A percentile compares a stretch with the other conserved stretches of the same genome.
Conservation (phyloP, 352 stramenopile genomes). For the Globisporangium cylindrosporum region DNA sequence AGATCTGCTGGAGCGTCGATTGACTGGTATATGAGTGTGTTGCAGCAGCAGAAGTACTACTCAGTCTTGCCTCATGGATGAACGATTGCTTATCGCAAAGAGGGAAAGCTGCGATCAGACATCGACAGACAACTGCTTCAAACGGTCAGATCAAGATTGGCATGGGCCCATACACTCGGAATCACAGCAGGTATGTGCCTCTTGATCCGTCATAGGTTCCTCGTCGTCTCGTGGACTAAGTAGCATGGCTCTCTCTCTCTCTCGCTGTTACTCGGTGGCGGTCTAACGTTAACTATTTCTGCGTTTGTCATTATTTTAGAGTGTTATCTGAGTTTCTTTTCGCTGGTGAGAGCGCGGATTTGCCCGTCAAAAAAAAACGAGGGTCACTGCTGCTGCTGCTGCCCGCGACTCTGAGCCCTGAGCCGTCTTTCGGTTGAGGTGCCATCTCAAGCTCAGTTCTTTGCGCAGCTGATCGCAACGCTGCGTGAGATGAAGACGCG, state of each 20-base stretch:
- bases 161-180: background rate
- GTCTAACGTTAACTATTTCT: background rate
- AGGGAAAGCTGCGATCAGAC: background rate
- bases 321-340: background rate
- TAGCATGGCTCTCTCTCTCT: background rate
- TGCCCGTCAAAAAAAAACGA: slow-evolving; percentile 8
- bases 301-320: background rate
- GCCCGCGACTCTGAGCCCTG: no score
- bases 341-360: background rate
- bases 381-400: background rate
- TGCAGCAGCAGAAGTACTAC: background rate
- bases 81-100: background rate
- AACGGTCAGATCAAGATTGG: background rate
- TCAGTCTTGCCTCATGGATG: background rate
- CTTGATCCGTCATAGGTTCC: background rate
- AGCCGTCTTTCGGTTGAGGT: background rate
- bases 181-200: no score
- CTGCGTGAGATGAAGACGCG: background rate
- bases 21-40: background rate
- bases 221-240: background rate
- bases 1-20: background rate
- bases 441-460: background rate
- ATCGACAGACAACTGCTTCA: background rate
- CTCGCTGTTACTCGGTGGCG: background rate
- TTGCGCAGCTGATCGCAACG: background rate